Base-by-base conservation (phyloP, 2,329 filamentous ascomycete genomes). In the Calycina marina region DNA sequence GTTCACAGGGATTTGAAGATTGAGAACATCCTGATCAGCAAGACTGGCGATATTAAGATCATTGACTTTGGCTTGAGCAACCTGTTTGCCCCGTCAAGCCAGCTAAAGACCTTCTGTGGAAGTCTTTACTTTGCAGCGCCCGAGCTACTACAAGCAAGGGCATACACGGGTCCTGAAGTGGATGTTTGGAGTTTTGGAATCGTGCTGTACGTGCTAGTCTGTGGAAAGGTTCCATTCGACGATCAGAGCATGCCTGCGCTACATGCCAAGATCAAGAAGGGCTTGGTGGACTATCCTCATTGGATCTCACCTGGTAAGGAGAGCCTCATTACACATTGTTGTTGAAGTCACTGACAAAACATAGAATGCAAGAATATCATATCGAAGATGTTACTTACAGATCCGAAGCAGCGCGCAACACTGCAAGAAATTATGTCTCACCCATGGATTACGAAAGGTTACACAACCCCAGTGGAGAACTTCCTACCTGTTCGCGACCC, bases 151-250 rank as follows among this genome's bases (percentile, higher is more conserved):
- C 88, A 96, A 54, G 90, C 90, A 20, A 79, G 82, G 50, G 83
- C 86, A 36, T 98, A 98, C 52, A 93, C 83, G 2, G 90, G 90
- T 0, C 90, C 90, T 1, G 90, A 98, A 53, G 90, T 98, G 16
- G 90, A 98, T 51, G 72, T 96, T 1, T 98, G 90, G 90, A 96
- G 90, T 60, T 96, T 96, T 57, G 90, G 90, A 14, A 94, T 98
- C 46, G 90, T 98, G 9, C 69, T 98, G 10, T 98, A 96, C 49
- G 90, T 98, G 36, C 60, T 98, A 40, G 90, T 96, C 4, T 96
- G 90, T 52, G 90, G 90, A 32, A 96, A 96, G 56, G 90, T 98
- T 3, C 90, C 90, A 0, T 98, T 98, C 50, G 90, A 98, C 53
- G 90, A 98, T 52, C 90, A 98, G 59, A 94, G 86, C 60, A 98